A percentile compares a stretch with the other conserved stretches of the same genome.
phyloP scores from a whole-genome alignment of 2,329 filamentous ascomycete genomes.

The Pyrenophora seminiperda region DNA sequence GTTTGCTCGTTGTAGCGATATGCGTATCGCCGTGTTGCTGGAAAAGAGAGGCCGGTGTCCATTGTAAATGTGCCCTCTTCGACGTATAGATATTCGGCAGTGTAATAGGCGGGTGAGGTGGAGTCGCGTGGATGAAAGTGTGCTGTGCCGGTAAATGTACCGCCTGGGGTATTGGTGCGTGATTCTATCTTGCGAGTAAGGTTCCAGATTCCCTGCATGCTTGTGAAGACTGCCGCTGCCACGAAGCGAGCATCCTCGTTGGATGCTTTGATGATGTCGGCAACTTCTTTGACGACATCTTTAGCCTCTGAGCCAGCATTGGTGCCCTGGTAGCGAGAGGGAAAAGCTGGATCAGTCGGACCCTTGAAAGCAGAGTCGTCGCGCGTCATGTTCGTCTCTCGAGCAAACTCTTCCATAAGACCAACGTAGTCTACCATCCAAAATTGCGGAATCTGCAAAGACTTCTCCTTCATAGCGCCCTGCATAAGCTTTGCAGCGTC shows the following conservation, averaged over 20 bases:
- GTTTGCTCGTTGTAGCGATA: conserved; percentile 69
- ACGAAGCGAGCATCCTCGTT: conserved; percentile 60
- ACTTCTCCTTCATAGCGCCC: conserved; percentile 35
- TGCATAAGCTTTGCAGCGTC: conserved; percentile 51
- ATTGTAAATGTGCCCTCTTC: conserved; percentile 70
- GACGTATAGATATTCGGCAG: conserved; percentile 67
- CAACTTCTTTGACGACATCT: conserved; percentile 55
- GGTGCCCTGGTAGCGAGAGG: conserved; percentile 39
- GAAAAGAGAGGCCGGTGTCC: conserved; percentile 61
- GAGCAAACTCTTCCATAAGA: conserved; percentile 72
- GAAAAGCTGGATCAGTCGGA: conserved; percentile 57
- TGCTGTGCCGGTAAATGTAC: conserved; percentile 68
- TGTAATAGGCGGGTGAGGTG: conserved; percentile 50
- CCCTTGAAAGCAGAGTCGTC: conserved; percentile 44
- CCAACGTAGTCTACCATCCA: conserved; percentile 83
- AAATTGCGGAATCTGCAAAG: conserved; percentile 66
- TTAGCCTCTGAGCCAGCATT: conserved; percentile 49
- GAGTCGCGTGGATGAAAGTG: conserved; percentile 67
- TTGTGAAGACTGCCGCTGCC: conserved; percentile 70
- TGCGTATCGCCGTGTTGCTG: conserved; percentile 69
- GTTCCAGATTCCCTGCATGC: conserved; percentile 71
- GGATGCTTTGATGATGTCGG: conserved; percentile 49
- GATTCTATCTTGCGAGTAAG: conserved; percentile 64
- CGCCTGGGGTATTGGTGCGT: conserved; percentile 64
- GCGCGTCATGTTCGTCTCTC: conserved; percentile 60